Base-by-base conservation (phyloP, 805 yeast species). In the Diddensiella santjacobensis region DNA sequence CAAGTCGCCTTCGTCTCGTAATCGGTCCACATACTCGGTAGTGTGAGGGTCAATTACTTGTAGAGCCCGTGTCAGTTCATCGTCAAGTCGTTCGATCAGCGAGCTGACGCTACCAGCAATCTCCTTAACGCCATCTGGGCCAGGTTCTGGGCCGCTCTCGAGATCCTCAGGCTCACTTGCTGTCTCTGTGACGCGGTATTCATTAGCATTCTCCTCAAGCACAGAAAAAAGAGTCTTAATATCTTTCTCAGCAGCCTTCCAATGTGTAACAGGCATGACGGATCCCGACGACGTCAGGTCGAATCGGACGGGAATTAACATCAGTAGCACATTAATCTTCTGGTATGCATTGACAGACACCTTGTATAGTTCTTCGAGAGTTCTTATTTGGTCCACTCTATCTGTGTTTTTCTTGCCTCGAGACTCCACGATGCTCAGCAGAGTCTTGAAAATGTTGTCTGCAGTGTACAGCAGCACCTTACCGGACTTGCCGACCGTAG, bases 401-500 rank as follows among this genome's bases (percentile, higher is more conserved):
- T 91, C 96, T 54, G 88, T 84, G 66, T 87, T 89, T 75, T 87
- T 91, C 75, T 90, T 90, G 74, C 99, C 99, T 71, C 99, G 83
- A 43, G 89, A 76, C 68, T 93, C 98, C 51, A 85, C 72, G 49
- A 93, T 81, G 47, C 80, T 68, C 65, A 83, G 78, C 65, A 93
- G 75, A 30, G 85, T 79, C 49, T 81, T 72, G 72, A 90, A 88
- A 48, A 89, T 81, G 48, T 72, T 75, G 15, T 71, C 73, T 49
- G 70, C 50, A n/a, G 71, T 54, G 40, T 64, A 57, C 36, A 58
- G 63, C 38, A 58, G 54, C 3, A 61, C 58, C 56, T 71, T 71
- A 33, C 71, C 69, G 8, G 67, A 62, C 49, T 63, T 57, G 43
- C 72, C 74, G 50, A 67, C 70, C 31, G 72, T 66, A 22, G 62